Conservation (phyloP, 208 protist species). For the Trypanosomatidae sp. region DNA sequence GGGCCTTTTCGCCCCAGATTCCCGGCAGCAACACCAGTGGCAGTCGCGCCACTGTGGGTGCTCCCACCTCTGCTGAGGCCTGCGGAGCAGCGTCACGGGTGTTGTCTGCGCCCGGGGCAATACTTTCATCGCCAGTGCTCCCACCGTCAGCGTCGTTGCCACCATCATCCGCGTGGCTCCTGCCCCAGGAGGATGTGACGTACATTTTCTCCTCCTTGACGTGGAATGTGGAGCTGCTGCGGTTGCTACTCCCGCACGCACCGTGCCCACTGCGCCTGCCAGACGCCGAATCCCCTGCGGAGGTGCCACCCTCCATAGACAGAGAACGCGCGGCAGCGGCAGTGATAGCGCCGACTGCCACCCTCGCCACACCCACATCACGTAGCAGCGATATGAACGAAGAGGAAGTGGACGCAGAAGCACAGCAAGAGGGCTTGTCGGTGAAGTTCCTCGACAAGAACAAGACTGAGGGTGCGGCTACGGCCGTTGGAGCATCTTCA, state of each 20-base stretch:
- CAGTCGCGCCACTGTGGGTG: neutral
- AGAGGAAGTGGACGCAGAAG: neutral
- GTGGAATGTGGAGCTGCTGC: constrained; percentile 67
- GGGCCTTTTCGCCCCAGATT: neutral
- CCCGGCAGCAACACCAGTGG: neutral
- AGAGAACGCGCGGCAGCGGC: neutral
- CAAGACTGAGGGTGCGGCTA: neutral
- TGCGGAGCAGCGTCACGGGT: neutral
- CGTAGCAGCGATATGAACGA: neutral
- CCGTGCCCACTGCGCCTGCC: constrained; percentile 38
- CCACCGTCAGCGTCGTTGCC: constrained; percentile 1
- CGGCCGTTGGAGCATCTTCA: neutral
- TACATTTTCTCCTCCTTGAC: constrained; percentile 70
- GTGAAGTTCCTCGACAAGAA: neutral
- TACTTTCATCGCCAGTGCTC: neutral
- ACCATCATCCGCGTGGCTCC: constrained; percentile 19
- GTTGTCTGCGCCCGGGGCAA: neutral
- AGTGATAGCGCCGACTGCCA: neutral
- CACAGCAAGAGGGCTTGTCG: neutral
- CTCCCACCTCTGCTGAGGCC: neutral
- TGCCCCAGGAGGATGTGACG: constrained; percentile 37
- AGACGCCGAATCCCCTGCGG: neutral
- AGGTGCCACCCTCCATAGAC: neutral
- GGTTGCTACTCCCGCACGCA: constrained; percentile 51
- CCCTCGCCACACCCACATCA: neutral